Conservation (phyloP, 306 rosid species). For the Corylus avellana region DNA sequence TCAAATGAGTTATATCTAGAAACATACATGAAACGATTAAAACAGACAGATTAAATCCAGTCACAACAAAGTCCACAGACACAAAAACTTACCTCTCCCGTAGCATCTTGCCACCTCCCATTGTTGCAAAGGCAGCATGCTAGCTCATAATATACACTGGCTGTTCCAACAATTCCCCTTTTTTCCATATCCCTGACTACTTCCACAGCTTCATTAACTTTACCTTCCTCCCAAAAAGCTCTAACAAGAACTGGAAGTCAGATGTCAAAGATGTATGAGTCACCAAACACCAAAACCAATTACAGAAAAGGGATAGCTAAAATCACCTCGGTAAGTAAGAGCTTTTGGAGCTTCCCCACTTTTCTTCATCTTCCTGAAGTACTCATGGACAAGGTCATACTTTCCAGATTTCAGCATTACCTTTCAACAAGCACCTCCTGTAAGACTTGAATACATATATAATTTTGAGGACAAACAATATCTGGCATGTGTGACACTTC, state of each 20-base stretch:
- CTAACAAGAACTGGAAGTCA: constrained; percentile 66
- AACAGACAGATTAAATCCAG: neutral
- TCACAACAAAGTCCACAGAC: neutral
- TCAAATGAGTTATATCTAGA: neutral
- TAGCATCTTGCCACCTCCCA: constrained; percentile 92
- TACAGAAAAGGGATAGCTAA: constrained; percentile 25
- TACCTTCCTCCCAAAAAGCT: constrained; percentile 84
- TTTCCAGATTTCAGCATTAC: constrained; percentile 87
- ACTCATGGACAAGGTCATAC: constrained; percentile 72
- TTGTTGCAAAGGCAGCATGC: constrained; percentile 87
- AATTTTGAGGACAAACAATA: constrained; percentile 37
- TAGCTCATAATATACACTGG: constrained; percentile 76
- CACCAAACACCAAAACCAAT: constrained; percentile 34
- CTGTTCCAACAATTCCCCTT: constrained; percentile 75
- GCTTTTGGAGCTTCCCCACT: constrained; percentile 75
- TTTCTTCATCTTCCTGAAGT: constrained; percentile 70
- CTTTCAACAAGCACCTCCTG: constrained; percentile 61
- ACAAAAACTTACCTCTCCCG: constrained; percentile 57
- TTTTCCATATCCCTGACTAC: constrained; percentile 84
- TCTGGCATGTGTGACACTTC: constrained; percentile 24
- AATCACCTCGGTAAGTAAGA: constrained; percentile 76
- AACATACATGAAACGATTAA: neutral
- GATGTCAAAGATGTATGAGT: constrained; percentile 24
- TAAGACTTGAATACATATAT: constrained; percentile 46
- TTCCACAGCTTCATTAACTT: constrained; percentile 71